Evolutionary conservation across 2,329 filamentous ascomycete species (phyloP).

Genomic region (Hymenoscyphus fructigenus): DNA sequence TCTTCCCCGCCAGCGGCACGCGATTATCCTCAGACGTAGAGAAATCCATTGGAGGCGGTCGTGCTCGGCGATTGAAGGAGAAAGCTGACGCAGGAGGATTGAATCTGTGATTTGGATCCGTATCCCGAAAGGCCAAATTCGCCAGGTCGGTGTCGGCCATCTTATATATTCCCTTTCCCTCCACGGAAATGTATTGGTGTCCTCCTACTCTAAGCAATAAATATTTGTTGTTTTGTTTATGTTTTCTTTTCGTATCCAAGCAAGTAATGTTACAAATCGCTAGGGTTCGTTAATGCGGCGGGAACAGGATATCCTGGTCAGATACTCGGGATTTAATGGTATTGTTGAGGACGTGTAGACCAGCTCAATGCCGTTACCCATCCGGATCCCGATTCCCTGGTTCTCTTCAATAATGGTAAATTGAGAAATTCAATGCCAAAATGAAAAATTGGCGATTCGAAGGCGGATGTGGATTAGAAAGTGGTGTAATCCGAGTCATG

Average conservation of each 20-base stretch:
- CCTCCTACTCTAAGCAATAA: background rate
- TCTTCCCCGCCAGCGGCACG: conserved; percentile 26
- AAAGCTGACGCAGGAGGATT: conserved; percentile 19
- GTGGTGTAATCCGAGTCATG: background rate
- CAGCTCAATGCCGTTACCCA: background rate
- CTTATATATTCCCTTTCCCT: conserved; percentile 2
- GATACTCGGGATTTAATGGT: background rate
- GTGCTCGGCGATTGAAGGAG: conserved; percentile 24
- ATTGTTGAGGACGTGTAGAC: background rate
- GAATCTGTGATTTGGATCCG: conserved; percentile 17
- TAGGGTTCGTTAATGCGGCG: background rate
- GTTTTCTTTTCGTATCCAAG: background rate
- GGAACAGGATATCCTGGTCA: background rate
- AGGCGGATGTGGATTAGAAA: background rate
- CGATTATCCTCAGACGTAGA: conserved; percentile 15
- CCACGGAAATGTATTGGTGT: background rate
- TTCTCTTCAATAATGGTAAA: background rate
- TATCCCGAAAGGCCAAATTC: conserved; percentile 9
- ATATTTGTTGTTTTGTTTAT: conserved; percentile 1
- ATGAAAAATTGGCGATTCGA: background rate
- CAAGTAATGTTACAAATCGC: background rate
- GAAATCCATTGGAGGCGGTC: conserved; percentile 30
- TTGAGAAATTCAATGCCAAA: background rate
- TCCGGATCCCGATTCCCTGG: background rate
- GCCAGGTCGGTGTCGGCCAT: conserved; percentile 5